Conservation (phyloP, 352 stramenopile genomes). For the Thraustotheca clavata region DNA sequence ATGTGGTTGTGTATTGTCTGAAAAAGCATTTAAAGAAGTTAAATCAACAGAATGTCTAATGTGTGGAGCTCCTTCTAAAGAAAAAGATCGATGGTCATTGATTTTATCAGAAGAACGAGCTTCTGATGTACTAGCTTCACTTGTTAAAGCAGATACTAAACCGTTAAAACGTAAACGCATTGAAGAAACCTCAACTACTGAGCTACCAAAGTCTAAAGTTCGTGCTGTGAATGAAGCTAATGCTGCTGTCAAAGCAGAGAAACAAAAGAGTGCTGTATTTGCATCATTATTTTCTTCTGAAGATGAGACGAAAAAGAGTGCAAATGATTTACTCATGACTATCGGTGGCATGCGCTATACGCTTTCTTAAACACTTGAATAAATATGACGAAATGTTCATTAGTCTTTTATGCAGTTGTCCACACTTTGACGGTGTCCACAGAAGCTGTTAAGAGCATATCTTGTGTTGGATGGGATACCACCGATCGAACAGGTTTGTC, state of each 20-base stretch:
- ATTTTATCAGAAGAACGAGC: conserved; percentile 53
- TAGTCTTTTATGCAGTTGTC: conserved; percentile 16
- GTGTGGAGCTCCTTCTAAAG: conserved; percentile 45
- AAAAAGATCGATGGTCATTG: conserved; percentile 49
- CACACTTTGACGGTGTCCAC: conserved; percentile 68
- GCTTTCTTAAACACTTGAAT: conserved; percentile 41
- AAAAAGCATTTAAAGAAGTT: conserved; percentile 81
- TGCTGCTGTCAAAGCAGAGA: conserved; percentile 54
- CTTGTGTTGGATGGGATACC: conserved; percentile 47
- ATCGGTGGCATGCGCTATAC: conserved; percentile 76
- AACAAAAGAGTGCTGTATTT: conserved; percentile 69
- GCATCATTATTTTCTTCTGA: conserved; percentile 73
- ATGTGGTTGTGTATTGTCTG: conserved; percentile 85
- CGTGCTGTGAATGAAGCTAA: conserved; percentile 39
- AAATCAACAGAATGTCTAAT: conserved; percentile 56
- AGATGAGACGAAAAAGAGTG: conserved; percentile 49
- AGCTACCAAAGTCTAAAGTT: conserved; percentile 29
- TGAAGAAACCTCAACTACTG: conserved; percentile 23
- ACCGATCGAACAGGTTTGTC: conserved; percentile 51
- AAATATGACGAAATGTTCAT: background rate
- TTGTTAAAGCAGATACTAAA: background rate
- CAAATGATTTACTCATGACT: conserved; percentile 81
- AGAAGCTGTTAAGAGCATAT: conserved; percentile 56
- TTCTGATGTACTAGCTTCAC: conserved; percentile 31
- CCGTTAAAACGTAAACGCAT: conserved; percentile 30